A percentile compares a stretch with the other conserved stretches of the same genome.
Evolutionary conservation across 78 protist genomes (phyloP).

Genomic region (Speleostelium caveatum): DNA sequence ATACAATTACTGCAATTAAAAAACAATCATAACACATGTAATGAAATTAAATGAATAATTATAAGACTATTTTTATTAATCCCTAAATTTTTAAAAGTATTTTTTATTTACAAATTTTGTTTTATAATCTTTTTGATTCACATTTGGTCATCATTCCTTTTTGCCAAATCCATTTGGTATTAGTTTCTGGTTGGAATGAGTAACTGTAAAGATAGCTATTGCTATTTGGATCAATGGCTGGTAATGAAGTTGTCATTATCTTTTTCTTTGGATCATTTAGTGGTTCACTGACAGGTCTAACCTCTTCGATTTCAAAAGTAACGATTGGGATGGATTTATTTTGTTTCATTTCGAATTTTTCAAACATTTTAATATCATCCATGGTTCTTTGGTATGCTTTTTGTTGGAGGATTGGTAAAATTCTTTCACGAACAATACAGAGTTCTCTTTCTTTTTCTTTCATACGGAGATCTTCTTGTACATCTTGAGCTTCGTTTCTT

Average conservation of each 20-base stretch:
- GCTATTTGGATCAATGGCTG: no score
- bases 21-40: neutral
- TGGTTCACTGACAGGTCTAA: neutral
- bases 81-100: neutral
- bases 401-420: neutral
- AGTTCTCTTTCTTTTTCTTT: slow-evolving; percentile 8
- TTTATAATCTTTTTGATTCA: neutral
- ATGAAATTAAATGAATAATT: neutral
- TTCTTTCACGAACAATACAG: neutral
- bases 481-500: slow-evolving; percentile 12
- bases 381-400: neutral
- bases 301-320: neutral
- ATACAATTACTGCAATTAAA: slow-evolving; percentile 5
- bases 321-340: neutral
- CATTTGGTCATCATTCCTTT: neutral
- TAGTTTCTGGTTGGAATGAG: neutral
- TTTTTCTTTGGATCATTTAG: slow-evolving; percentile 44
- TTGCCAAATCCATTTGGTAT: neutral
- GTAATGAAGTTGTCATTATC: no score
- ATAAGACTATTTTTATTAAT: neutral
- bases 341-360: neutral
- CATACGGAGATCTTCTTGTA: no score
- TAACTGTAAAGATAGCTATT: neutral
- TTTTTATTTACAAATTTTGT: neutral
- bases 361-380: neutral